Evolutionary conservation across 495 filamentous ascomycete genomes (phyloP), one percentile per base, ranked within the genome.

Genomic region (Penicillium verhagenii): DNA sequence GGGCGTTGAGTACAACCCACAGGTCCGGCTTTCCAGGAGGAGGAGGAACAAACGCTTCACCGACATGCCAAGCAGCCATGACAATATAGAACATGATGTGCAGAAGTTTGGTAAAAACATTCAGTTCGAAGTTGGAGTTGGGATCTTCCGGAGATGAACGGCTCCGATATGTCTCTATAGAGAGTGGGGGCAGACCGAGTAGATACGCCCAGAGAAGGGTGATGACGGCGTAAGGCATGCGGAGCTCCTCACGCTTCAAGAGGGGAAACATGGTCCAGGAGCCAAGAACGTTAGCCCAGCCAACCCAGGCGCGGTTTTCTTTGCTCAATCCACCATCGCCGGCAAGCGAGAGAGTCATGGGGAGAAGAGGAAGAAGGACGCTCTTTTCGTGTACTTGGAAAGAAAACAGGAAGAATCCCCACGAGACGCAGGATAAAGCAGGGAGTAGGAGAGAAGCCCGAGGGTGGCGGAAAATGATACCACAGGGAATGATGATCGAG

Each of bases 321-420:
- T 86, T 87, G 48, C 82, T 82, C 23, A 97, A 75, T 0, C 91
- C 91, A 35, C 88, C 82, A 45, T 86, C 81, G 4, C 87, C 84
- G 14, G 88, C 88, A 18, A 97, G 81, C 4, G 96, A 75, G 8
- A 96, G 73, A 0, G 92, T 96, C 86, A 93, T 94, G 0, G 94
- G 94, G 55, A 96, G 82, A 21, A 97, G 77, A 3, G 94, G 94
- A 0, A 98, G 81, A 5, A 98, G 77, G 0, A 96, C 90, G 59
- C 90, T 95, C 75, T 98, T 98, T 72, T 98, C 94, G 68, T 98
- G 94, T 0, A 98, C 94, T 59, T 98, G 94, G 72, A 96, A 98
- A 49, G 89, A 92, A 70, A 92, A 96, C 10, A 98, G 74, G 70
- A 97, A 98, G 76, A 98, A 98, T 2, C 89, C 94, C 94, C 94